These are phyloP conservation scores for Dinochytrium kinnereticum DNA, from an alignment of 371 early-diverging fungal species.

Conservation along the genomic window DNA sequence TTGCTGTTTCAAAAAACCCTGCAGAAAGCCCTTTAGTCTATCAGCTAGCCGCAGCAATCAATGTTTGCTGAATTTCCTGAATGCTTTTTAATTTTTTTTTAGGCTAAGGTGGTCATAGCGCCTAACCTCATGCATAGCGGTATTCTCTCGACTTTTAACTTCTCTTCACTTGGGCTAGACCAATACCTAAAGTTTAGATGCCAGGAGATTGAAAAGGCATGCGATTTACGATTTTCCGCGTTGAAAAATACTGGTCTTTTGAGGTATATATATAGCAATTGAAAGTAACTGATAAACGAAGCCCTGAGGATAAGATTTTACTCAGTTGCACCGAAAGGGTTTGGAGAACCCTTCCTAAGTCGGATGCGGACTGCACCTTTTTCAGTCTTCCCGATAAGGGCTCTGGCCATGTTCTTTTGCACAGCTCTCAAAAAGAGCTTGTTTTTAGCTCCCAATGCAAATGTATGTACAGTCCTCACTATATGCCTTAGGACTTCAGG, in stretches of 20 bases:
- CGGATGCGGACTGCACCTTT: neutral
- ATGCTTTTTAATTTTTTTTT: neutral
- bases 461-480: neutral
- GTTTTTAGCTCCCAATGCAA: constrained; percentile 4
- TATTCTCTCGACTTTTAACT: constrained; percentile 4
- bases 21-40: constrained; percentile 1
- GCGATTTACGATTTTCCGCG: neutral
- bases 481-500: too few relatives aligned
- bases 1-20: constrained; percentile 11
- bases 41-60: constrained; percentile 4
- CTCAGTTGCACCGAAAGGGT: neutral
- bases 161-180: constrained; percentile 14
- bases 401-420: constrained; percentile 1
- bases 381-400: neutral
- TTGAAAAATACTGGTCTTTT: neutral
- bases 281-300: neutral
- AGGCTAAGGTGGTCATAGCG: constrained; percentile 5
- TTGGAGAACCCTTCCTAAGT: neutral
- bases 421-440: neutral
- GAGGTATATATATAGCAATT: neutral
- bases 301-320: neutral
- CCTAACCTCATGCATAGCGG: neutral
- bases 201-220: constrained; percentile 12
- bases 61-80: neutral
- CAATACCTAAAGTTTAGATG: constrained; percentile 17